Evolutionary conservation across 2,329 filamentous ascomycete species (phyloP).

Genomic region (Aspergillus sp.): DNA sequence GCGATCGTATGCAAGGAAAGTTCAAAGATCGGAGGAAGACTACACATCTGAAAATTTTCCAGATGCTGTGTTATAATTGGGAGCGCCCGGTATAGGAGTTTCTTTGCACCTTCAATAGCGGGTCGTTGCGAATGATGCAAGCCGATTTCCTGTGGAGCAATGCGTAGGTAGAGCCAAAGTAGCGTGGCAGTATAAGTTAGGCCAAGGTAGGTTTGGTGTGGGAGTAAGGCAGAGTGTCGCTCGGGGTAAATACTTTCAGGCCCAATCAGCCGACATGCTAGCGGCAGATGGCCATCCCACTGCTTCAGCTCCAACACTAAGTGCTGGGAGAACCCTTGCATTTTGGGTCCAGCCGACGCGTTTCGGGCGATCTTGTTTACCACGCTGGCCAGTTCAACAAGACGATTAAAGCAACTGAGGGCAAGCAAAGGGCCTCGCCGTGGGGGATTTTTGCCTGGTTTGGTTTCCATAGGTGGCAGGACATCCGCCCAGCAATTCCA

Average conservation of each 20-base stretch:
- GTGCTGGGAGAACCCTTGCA: conserved; percentile 27
- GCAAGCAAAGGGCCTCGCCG: conserved; percentile 37
- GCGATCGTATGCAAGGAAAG: conserved; percentile 29
- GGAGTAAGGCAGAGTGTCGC: conserved; percentile 30
- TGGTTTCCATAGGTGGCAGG: conserved; percentile 26
- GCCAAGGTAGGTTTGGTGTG: conserved; percentile 35
- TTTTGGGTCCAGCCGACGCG: conserved; percentile 21
- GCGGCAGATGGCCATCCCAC: conserved; percentile 32
- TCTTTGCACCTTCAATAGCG: conserved; percentile 30
- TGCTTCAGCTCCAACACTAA: conserved; percentile 31
- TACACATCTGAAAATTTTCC: conserved; percentile 33
- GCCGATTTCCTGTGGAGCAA: conserved; percentile 26
- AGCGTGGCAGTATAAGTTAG: conserved; percentile 33
- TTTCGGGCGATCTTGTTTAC: conserved; percentile 32
- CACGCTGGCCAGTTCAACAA: conserved; percentile 39
- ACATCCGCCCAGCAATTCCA: conserved; percentile 66
- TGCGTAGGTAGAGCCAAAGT: conserved; percentile 30
- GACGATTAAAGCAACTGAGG: conserved; percentile 50
- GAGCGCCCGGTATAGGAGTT: conserved; percentile 31
- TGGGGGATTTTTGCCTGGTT: conserved; percentile 23
- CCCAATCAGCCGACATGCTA: conserved; percentile 32
- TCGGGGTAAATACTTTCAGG: conserved; percentile 33
- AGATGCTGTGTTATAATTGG: conserved; percentile 31
- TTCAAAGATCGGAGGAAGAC: conserved; percentile 35
- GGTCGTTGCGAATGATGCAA: conserved; percentile 27